A percentile compares a stretch with the other conserved stretches of the same genome.
phyloP scores from a whole-genome alignment of 805 yeast genomes.

The Nakazawaea wyomingensis region DNA sequence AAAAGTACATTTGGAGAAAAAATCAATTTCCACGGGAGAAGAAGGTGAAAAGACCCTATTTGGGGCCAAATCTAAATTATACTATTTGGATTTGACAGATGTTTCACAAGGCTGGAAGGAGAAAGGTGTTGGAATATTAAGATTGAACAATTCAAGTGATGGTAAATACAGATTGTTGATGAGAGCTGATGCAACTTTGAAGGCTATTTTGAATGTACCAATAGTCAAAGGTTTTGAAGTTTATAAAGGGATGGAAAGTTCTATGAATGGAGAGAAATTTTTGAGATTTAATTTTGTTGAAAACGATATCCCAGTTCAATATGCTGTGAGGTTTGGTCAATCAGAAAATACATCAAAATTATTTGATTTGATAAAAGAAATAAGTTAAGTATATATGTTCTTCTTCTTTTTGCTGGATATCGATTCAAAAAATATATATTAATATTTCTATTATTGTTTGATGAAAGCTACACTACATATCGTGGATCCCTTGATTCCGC shows the following conservation, averaged over 20 bases:
- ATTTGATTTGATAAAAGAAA: slow-evolving; percentile 41
- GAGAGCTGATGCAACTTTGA: slow-evolving; percentile 84
- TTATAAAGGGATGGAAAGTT: slow-evolving; percentile 78
- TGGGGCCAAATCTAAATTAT: slow-evolving; percentile 72
- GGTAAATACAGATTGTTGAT: slow-evolving; percentile 60
- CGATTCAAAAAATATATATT: too few species aligned
- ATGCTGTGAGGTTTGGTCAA: slow-evolving; percentile 68
- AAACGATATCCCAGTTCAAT: slow-evolving; percentile 68
- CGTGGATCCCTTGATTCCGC: slow-evolving; percentile 84
- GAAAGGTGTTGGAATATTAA: slow-evolving; percentile 86
- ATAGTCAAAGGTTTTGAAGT: slow-evolving; percentile 58
- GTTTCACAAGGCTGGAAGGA: slow-evolving; percentile 89
- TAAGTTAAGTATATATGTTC: slow-evolving; percentile 23
- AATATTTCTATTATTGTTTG: slow-evolving; percentile 21
- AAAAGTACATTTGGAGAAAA: slow-evolving; percentile 56
- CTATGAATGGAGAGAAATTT: slow-evolving; percentile 78
- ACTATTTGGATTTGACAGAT: slow-evolving; percentile 62
- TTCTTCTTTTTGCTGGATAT: neutral
- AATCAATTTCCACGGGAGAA: slow-evolving; percentile 74
- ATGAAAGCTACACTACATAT: slow-evolving; percentile 83
- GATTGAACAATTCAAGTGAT: slow-evolving; percentile 49
- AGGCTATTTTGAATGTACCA: slow-evolving; percentile 76
- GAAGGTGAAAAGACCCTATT: slow-evolving; percentile 73
- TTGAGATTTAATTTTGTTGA: slow-evolving; percentile 68
- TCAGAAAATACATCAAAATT: slow-evolving; percentile 56